Conservation (phyloP, 345 rosid species). For the Ceriops decandra region DNA sequence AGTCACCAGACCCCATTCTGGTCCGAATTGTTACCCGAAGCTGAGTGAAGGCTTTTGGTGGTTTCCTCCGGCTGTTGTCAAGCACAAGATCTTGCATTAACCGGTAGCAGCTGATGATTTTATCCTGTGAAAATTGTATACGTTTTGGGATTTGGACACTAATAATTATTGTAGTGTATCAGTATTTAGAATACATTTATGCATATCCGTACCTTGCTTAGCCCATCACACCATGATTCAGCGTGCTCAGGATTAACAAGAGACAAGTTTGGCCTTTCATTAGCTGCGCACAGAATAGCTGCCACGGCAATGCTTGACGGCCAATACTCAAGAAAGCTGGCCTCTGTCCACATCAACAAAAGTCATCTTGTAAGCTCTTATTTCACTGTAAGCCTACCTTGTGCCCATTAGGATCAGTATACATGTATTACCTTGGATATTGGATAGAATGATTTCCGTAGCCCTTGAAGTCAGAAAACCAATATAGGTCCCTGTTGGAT, state of each 20-base stretch:
- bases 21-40: conserved; percentile 64
- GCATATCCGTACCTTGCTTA: conserved; percentile 61
- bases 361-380: background rate
- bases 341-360: conserved; percentile 45
- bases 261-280: conserved; percentile 69
- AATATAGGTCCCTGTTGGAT: conserved; percentile 53
- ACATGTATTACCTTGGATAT: conserved; percentile 56
- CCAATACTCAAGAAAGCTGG: conserved; percentile 76
- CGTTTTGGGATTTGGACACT: conserved; percentile 10
- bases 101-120: conserved; percentile 67
- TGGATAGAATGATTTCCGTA: conserved; percentile 67
- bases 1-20: conserved; percentile 54
- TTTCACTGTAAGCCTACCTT: background rate
- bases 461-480: conserved; percentile 67
- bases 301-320: conserved; percentile 97
- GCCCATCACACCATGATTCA: conserved; percentile 92
- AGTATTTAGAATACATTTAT: background rate
- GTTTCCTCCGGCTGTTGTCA: conserved; percentile 41
- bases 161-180: background rate
- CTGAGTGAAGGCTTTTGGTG: conserved; percentile 52
- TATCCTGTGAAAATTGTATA: conserved; percentile 53
- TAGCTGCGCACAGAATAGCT: conserved; percentile 78
- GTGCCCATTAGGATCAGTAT: no score
- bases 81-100: conserved; percentile 66
- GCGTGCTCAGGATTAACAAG: conserved; percentile 62